Evolutionary conservation across 2,329 filamentous ascomycete species (phyloP).

Genomic region (Fusarium sp.): DNA sequence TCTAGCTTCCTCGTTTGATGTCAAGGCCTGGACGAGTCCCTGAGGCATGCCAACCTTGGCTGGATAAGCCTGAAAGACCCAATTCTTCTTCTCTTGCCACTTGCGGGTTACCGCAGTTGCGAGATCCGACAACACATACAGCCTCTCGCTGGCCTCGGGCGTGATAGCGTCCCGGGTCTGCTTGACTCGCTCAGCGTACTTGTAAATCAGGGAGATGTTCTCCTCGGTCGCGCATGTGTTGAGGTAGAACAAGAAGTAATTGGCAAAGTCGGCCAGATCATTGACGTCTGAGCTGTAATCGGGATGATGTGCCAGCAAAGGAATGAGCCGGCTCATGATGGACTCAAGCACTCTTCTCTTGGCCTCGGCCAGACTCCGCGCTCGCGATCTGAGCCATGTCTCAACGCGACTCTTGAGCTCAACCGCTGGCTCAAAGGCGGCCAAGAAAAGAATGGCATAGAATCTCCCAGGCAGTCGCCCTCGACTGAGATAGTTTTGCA

Average conservation of each 20-base stretch:
- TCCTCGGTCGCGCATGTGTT: constrained; percentile 84
- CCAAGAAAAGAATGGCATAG: constrained; percentile 89
- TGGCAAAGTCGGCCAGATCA: constrained; percentile 83
- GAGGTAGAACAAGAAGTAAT: constrained; percentile 92
- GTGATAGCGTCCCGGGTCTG: constrained; percentile 85
- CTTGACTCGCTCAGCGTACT: constrained; percentile 93
- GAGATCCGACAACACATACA: constrained; percentile 91
- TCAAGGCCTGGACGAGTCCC: constrained; percentile 80
- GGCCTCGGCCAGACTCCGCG: constrained; percentile 70
- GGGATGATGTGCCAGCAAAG: constrained; percentile 91
- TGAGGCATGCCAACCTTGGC: constrained; percentile 84
- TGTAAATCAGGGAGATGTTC: constrained; percentile 89
- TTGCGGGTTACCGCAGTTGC: constrained; percentile 84
- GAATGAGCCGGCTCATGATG: constrained; percentile 84
- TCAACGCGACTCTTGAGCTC: constrained; percentile 80
- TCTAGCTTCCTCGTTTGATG: constrained; percentile 82
- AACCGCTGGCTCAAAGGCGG: constrained; percentile 87
- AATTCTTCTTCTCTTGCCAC: constrained; percentile 88
- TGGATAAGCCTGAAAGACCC: constrained; percentile 86
- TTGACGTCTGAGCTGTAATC: constrained; percentile 79
- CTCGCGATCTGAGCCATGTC: constrained; percentile 90
- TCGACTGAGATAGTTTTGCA: constrained; percentile 90
- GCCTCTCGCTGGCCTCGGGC: constrained; percentile 73
- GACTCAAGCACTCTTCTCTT: constrained; percentile 80
- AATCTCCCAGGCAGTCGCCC: constrained; percentile 79